Conservation (phyloP, 2,329 filamentous ascomycete species). For the Dothideomycetes sp. region DNA sequence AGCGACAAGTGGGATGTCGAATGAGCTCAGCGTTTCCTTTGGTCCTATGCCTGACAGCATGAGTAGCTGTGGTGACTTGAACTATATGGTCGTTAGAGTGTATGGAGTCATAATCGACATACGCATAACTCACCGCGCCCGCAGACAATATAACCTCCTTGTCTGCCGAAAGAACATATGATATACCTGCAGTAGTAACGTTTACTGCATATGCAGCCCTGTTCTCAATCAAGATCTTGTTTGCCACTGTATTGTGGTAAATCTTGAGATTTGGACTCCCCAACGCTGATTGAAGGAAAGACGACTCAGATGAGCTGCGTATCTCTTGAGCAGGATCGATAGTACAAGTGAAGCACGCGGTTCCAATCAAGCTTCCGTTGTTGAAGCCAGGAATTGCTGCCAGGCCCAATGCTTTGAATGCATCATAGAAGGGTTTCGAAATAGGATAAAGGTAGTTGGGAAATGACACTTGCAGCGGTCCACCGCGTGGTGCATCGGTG, state of each 20-base stretch:
- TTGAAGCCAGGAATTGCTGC: conserved; percentile 18
- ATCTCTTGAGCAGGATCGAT: too few relatives aligned
- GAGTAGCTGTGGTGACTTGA: conserved; percentile 20
- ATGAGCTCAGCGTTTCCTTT: neutral
- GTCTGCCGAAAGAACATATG: conserved; percentile 24
- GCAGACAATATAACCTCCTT: conserved; percentile 22
- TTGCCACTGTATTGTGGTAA: conserved; percentile 20
- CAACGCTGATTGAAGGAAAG: too few relatives aligned
- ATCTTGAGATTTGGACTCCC: too few relatives aligned
- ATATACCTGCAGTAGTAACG: conserved; percentile 16
- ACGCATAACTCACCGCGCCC: too few relatives aligned
- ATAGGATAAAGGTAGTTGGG: too few relatives aligned
- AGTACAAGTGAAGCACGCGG: conserved; percentile 12
- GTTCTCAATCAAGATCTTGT: conserved; percentile 23
- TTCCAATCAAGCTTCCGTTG: conserved; percentile 14
- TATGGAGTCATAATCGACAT: too few relatives aligned
- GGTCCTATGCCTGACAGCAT: conserved; percentile 19
- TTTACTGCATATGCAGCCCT: conserved; percentile 14
- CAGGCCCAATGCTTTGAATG: conserved; percentile 19
- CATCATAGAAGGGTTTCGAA: too few relatives aligned
- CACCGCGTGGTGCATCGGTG: too few relatives aligned
- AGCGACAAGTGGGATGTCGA: neutral
- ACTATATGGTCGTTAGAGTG: conserved; percentile 18
- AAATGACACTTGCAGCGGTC: conserved; percentile 22
- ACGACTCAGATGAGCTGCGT: too few relatives aligned